These are phyloP conservation scores for Remersonia thermophila DNA, from an alignment of 2,329 filamentous ascomycete species.

Conservation along the genomic window DNA sequence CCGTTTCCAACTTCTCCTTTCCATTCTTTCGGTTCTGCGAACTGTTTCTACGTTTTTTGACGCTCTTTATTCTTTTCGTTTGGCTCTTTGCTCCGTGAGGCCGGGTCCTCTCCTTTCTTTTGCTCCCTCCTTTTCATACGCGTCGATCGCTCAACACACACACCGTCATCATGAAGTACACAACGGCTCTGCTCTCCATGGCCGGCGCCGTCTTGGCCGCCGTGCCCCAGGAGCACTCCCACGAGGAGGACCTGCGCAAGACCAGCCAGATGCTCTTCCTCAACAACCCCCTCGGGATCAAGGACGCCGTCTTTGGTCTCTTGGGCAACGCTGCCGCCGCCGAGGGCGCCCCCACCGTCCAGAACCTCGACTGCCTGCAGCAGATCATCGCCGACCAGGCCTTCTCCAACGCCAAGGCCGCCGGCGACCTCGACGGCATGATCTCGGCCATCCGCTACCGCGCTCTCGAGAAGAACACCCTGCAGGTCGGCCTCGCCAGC, in stretches of 20 bases:
- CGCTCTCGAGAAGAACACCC: constrained; percentile 49
- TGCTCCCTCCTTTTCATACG: neutral
- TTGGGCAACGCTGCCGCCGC: constrained; percentile 32
- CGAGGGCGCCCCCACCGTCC: constrained; percentile 20
- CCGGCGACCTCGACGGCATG: constrained; percentile 39
- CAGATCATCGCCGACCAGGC: constrained; percentile 46
- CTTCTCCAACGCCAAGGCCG: constrained; percentile 48
- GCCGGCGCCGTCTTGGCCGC: constrained; percentile 20
- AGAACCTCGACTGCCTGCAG: constrained; percentile 45
- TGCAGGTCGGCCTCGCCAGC: constrained; percentile 42
- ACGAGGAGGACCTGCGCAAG: constrained; percentile 29
- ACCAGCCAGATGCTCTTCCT: constrained; percentile 27
- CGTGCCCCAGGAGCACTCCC: constrained; percentile 40
- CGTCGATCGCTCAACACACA: constrained; percentile 11
- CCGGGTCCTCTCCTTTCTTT: constrained; percentile 16
- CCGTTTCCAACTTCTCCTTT: neutral
- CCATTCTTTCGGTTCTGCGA: constrained; percentile 19
- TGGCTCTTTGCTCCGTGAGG: constrained; percentile 14
- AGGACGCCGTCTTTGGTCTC: constrained; percentile 36
- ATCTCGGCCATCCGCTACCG: constrained; percentile 41
- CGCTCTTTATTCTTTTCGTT: constrained; percentile 20
- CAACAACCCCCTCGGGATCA: constrained; percentile 37
- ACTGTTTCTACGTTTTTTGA: constrained; percentile 18
- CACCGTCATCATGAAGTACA: constrained; percentile 23
- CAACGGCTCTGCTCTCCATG: constrained; percentile 20